Conservation (phyloP, 1,139 yeast genomes). For the Hyphopichia burtonii region DNA sequence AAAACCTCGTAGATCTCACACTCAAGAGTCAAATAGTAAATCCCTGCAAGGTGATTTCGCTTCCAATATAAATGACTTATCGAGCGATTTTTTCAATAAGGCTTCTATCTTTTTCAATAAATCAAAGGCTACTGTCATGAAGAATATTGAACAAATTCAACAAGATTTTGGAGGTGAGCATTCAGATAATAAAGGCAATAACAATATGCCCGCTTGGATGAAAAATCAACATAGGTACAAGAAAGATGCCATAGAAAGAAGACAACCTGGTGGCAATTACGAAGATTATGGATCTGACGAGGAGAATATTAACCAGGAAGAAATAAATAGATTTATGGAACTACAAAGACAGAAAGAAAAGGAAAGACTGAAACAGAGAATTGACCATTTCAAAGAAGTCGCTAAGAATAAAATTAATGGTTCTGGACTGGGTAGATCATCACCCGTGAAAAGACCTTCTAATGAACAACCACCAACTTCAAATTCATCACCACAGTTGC, state of each 20-base stretch:
- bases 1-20: conserved; percentile 4
- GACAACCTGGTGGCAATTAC: conserved; percentile 26
- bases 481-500: not conserved
- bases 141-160: conserved; percentile 64
- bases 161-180: conserved; percentile 22
- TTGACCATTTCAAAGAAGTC: conserved; percentile 17
- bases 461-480: too few relatives aligned
- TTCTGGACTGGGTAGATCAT: conserved; percentile 11
- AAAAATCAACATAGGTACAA: conserved; percentile 52
- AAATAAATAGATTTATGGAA: conserved; percentile 39
- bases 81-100: conserved; percentile 58
- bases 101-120: conserved; percentile 62
- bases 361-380: conserved; percentile 29
- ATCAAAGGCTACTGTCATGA: conserved; percentile 61
- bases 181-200: conserved; percentile 14
- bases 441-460: conserved; percentile 6
- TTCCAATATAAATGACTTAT: conserved; percentile 54
- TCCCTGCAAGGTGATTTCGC: conserved; percentile 13
- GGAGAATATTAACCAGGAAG: conserved; percentile 44
- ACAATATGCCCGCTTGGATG: conserved; percentile 80
- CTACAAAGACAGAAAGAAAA: conserved; percentile 40
- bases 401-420: conserved; percentile 18
- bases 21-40: conserved; percentile 1
- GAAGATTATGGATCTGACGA: conserved; percentile 46
- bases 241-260: conserved; percentile 37